Conservation (phyloP, 768 basidiomycete genomes). For the Rhodosporidiobolus sp. region DNA sequence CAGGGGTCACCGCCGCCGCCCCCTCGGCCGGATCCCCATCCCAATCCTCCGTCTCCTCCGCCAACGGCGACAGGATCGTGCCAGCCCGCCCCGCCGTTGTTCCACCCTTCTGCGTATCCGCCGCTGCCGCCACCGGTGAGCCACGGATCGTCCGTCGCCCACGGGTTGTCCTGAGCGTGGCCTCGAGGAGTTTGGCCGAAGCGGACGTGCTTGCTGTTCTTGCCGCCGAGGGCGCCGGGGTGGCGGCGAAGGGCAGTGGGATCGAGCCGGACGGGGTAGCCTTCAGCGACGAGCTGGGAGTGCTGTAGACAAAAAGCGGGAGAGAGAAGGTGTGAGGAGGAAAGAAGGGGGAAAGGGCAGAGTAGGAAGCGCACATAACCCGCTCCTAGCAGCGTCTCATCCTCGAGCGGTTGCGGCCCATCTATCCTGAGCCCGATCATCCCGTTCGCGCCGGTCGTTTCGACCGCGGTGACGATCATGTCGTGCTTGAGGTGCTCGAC, state of each 20-base stretch:
- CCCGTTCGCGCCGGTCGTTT: slow-evolving; percentile 7
- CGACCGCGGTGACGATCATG: neutral
- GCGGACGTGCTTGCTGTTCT: neutral
- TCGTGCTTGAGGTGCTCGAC: neutral
- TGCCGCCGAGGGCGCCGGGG: neutral
- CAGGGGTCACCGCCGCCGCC: neutral
- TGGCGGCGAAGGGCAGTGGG: neutral
- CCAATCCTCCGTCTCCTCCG: neutral
- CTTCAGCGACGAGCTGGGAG: neutral
- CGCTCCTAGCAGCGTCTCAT: neutral
- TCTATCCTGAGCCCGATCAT: neutral
- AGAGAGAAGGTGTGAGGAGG: neutral
- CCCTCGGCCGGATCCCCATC: neutral
- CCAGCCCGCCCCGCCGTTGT: slow-evolving; percentile 10
- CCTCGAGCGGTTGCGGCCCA: neutral
- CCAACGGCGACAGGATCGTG: neutral
- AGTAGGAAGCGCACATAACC: neutral
- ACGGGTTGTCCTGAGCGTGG: too few species aligned
- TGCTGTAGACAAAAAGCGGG: neutral
- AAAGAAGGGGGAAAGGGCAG: too few species aligned
- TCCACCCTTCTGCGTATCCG: neutral
- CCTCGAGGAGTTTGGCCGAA: neutral
- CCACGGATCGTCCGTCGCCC: neutral
- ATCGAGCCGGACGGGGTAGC: slow-evolving; percentile 4
- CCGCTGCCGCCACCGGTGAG: neutral